phyloP scores from a whole-genome alignment of 129 eudicot species.

The Mikania micrantha region DNA sequence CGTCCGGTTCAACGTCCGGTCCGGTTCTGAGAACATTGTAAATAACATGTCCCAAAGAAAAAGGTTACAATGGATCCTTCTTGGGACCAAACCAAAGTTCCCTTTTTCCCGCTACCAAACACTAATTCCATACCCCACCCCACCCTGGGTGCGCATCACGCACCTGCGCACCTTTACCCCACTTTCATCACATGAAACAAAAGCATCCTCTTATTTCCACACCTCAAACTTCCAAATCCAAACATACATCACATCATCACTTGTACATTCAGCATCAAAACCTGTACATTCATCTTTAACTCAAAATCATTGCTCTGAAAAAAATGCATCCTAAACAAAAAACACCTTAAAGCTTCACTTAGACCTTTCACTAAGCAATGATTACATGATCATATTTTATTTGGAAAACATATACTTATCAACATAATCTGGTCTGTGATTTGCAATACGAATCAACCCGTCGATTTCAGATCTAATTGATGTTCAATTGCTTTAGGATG shows the following conservation, averaged over 20 bases:
- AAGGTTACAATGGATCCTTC: constrained; percentile 5
- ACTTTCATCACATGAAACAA: constrained; percentile 28
- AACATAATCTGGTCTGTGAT: constrained; percentile 17
- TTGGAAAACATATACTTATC: constrained; percentile 12
- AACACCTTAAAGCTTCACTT: constrained; percentile 28
- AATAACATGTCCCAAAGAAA: too few relatives aligned
- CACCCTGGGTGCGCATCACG: constrained; percentile 27
- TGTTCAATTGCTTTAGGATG: constrained; percentile 23
- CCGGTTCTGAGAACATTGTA: too few relatives aligned
- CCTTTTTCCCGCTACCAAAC: constrained; percentile 34
- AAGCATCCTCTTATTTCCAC: constrained; percentile 18
- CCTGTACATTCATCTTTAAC: neutral
- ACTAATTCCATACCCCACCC: neutral
- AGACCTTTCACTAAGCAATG: constrained; percentile 43
- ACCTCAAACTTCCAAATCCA: constrained; percentile 1
- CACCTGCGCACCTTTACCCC: constrained; percentile 17
- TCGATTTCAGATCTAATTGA: constrained; percentile 33
- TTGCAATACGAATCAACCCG: constrained; percentile 24
- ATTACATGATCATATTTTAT: constrained; percentile 34
- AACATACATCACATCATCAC: neutral
- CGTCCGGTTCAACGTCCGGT: too few relatives aligned
- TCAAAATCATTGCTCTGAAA: neutral
- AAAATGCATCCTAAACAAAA: constrained; percentile 2
- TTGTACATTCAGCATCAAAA: neutral
- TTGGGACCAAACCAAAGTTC: constrained; percentile 22